These are phyloP conservation scores for Fraxinus xanthoxyloides DNA, from an alignment of 305 asterid genomes.

Conservation along the genomic window DNA sequence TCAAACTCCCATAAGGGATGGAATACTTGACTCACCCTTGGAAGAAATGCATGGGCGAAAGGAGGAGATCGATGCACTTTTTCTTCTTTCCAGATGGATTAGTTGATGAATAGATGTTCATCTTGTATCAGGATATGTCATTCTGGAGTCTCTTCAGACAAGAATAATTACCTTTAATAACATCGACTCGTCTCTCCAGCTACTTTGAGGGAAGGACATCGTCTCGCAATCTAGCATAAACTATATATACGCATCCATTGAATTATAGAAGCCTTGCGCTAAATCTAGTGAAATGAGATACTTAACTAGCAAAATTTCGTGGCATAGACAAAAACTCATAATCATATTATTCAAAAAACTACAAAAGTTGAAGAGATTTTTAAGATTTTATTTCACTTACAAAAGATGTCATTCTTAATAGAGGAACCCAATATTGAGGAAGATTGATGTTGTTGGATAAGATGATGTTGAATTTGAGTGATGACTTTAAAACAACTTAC, in stretches of 20 bases:
- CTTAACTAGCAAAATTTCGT: not conserved
- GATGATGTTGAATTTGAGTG: too few species aligned
- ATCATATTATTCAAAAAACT: too few species aligned
- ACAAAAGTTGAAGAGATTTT: too few species aligned
- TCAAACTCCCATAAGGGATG: too few species aligned
- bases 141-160: not conserved
- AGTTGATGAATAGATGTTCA: not conserved
- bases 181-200: not conserved
- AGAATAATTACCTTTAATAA: not conserved
- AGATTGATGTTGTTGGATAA: not conserved
- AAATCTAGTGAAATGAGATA: not conserved
- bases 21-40: too few species aligned
- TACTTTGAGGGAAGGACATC: not conserved
- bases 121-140: not conserved
- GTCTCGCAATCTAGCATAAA: not conserved
- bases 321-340: not conserved
- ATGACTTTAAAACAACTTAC: too few species aligned
- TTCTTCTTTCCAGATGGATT: not conserved
- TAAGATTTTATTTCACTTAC: not conserved
- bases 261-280: not conserved
- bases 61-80: too few species aligned
- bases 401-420: not conserved
- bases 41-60: too few species aligned
- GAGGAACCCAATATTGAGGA: not conserved
- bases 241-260: too few species aligned